Conservation (phyloP, 495 filamentous ascomycete species). For the Hyaloscypha hepaticicola region DNA sequence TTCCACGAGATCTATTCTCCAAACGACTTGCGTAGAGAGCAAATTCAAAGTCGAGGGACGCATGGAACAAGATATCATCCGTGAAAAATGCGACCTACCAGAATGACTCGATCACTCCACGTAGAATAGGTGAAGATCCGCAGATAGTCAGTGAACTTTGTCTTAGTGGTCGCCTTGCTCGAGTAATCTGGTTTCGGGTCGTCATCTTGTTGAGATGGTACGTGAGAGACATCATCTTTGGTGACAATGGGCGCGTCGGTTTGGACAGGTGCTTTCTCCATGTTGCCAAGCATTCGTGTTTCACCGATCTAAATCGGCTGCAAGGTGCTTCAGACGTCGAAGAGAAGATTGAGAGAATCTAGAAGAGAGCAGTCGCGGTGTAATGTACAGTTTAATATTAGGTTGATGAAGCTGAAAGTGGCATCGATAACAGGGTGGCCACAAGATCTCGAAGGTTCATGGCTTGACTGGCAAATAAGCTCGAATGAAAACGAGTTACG, state of each 20-base stretch:
- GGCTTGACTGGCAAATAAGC: background rate
- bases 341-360: background rate
- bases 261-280: slow-evolving; percentile 15
- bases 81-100: background rate
- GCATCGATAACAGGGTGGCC: background rate
- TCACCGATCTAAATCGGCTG: slow-evolving; percentile 4
- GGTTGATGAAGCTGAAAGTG: background rate
- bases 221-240: slow-evolving; percentile 1
- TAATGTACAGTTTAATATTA: background rate
- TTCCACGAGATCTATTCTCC: background rate
- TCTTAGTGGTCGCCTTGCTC: slow-evolving; percentile 60
- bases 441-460: background rate
- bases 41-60: background rate
- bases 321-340: background rate
- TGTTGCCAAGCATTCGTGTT: background rate
- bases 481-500: background rate
- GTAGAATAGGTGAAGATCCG: slow-evolving; percentile 31
- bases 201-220: slow-evolving; percentile 3
- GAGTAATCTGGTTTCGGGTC: slow-evolving; percentile 38
- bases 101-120: slow-evolving; percentile 19
- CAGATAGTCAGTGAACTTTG: slow-evolving; percentile 44
- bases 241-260: background rate
- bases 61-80: background rate
- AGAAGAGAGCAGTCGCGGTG: background rate
- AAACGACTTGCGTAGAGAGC: background rate